Conservation (phyloP, 768 basidiomycete genomes). For the Serendipita sp. region DNA sequence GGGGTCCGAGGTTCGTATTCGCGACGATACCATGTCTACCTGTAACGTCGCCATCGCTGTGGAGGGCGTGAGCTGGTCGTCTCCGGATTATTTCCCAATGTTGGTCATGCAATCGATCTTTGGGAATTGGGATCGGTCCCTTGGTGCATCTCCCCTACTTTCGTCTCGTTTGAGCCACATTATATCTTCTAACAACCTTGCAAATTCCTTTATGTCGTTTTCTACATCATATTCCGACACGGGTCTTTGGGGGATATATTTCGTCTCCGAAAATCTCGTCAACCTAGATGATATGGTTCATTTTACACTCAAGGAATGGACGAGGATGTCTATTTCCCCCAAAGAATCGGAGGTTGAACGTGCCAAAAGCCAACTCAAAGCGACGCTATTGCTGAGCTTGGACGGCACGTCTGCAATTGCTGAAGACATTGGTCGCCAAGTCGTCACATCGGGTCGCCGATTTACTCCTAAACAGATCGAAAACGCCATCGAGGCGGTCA, state of each 20-base stretch:
- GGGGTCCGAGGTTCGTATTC: slow-evolving; percentile 88
- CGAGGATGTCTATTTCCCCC: slow-evolving; percentile 80
- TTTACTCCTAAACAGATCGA: slow-evolving; percentile 90
- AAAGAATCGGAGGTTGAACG: slow-evolving; percentile 82
- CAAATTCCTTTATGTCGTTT: slow-evolving; percentile 99
- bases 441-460: slow-evolving; percentile 84
- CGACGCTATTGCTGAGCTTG: slow-evolving; percentile 70
- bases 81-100: slow-evolving; percentile 99
- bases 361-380: slow-evolving; percentile 97
- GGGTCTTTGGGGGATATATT: slow-evolving; percentile 96
- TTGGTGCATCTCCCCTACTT: slow-evolving; percentile 78
- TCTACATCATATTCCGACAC: slow-evolving; percentile 98
- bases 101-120: slow-evolving; percentile 95
- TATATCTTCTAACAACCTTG: slow-evolving; percentile 84
- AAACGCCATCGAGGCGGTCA: slow-evolving; percentile 78
- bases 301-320: slow-evolving; percentile 92
- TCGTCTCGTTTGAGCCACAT: slow-evolving; percentile 85
- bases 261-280: slow-evolving; percentile 84
- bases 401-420: slow-evolving; percentile 96
- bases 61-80: slow-evolving; percentile 95
- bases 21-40: slow-evolving; percentile 79
- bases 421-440: slow-evolving; percentile 91
- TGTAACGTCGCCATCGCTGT: slow-evolving; percentile 93
- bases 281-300: slow-evolving; percentile 89
- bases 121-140: slow-evolving; percentile 97